phyloP scores from a whole-genome alignment of 768 basidiomycete species.

The Trametes villosa region DNA sequence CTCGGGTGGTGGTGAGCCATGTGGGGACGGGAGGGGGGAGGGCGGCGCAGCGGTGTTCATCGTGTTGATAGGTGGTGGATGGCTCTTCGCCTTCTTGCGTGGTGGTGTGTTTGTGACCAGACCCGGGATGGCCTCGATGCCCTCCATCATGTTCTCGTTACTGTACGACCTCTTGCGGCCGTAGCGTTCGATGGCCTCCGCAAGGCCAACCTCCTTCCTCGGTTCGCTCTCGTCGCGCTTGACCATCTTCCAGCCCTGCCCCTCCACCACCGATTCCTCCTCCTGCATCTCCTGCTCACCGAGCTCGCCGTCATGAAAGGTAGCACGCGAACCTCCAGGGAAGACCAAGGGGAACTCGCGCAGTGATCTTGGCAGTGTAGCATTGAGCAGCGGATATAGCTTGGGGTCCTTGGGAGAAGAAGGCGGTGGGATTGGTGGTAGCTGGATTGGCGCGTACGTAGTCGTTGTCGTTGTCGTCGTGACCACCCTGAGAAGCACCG shows the following conservation, averaged over 20 bases:
- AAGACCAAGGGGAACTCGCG: conserved; percentile 79
- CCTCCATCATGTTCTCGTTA: conserved; percentile 69
- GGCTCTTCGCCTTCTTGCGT: conserved; percentile 76
- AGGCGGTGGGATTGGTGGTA: conserved; percentile 75
- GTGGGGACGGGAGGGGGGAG: conserved; percentile 83
- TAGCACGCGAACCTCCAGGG: conserved; percentile 79
- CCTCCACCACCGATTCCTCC: conserved; percentile 67
- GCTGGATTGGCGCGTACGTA: conserved; percentile 84
- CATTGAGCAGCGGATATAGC: conserved; percentile 76
- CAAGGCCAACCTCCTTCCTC: conserved; percentile 61
- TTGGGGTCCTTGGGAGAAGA: conserved; percentile 77
- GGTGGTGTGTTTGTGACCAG: conserved; percentile 55
- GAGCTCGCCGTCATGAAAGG: conserved; percentile 72
- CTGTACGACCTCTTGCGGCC: conserved; percentile 62
- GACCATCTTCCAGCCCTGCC: conserved; percentile 77
- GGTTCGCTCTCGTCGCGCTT: conserved; percentile 64
- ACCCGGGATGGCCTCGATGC: conserved; percentile 63
- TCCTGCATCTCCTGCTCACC: conserved; percentile 71
- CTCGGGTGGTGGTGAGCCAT: conserved; percentile 80
- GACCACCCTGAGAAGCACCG: conserved; percentile 60
- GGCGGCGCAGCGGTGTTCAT: conserved; percentile 78
- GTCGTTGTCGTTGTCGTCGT: conserved; percentile 93
- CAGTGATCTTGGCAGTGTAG: conserved; percentile 71
- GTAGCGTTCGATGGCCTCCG: conserved; percentile 84
- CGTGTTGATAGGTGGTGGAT: conserved; percentile 62